Evolutionary conservation across 2,329 filamentous ascomycete genomes (phyloP), one percentile per base, ranked within the genome.

Genomic region (Calonectria henricotiae): DNA sequence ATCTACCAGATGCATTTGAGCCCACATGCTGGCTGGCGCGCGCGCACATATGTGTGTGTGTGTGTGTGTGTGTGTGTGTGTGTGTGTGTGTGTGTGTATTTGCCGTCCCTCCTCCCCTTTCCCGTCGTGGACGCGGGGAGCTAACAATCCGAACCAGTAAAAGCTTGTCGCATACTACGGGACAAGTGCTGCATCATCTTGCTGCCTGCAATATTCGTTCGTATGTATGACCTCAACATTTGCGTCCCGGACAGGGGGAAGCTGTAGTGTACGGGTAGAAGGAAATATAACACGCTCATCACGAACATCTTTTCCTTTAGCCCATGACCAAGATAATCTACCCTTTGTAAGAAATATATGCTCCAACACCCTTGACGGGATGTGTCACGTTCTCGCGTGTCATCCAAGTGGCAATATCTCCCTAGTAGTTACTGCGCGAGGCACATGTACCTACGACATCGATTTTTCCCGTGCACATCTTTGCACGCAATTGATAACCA

Each of bases 171-270:
- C 55, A 37, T 15, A 11, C 43, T 61, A 63, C 27, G 44, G 43
- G 27, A 27, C 37, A 61, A 23, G 54, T 37, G 44, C 25, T 62
- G 66, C 49, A 62, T 60, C 41, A 68, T 49, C 35, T 35, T 25
- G 43, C 51, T 65, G 67, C 62, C 44, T 39, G 67, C 27, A 39
- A 35, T 46, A 27, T 58, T 32, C 27, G 20, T 25, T n/a, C 17
- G 43, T 30, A 37, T 41, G 55, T 62, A 47, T 27, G 46, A 23
- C 41, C 46, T 64, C 47, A 54, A 27, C 32, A 30, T 39, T 49
- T 20, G 62, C 62, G 9, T 13, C 55, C 20, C 62, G 54, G 67
- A 15, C 67, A 69, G 67, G 67, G 67, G 67, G 62, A 68, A 46
- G 23, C 43, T 46, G 15, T 62, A 15, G 30, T 27, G 39, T 63